Conservation (phyloP, 2,329 filamentous ascomycete genomes). For the Incumbomyces delicatus region DNA sequence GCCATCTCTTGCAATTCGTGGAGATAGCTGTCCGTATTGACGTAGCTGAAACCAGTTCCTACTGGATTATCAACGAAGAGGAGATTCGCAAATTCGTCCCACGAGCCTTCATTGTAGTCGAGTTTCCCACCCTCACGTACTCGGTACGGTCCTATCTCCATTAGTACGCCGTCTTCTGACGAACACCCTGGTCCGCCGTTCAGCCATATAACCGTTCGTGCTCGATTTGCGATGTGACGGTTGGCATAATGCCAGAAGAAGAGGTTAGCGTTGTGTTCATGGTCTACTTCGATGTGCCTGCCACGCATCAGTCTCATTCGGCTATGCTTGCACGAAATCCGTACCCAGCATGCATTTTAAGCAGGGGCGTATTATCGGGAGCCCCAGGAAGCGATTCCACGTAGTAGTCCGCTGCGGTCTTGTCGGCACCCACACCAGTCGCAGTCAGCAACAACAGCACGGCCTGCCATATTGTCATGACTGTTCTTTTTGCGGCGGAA, state of each 20-base stretch:
- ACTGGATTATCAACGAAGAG: conserved; percentile 97
- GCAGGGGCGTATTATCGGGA: conserved; percentile 57
- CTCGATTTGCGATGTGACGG: conserved; percentile 81
- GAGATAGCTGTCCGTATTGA: conserved; percentile 77
- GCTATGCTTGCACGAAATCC: conserved; percentile 25
- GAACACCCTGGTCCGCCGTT: conserved; percentile 96
- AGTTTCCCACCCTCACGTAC: conserved; percentile 64
- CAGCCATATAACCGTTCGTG: conserved; percentile 89
- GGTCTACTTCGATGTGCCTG: conserved; percentile 84
- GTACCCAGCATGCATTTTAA: conserved; percentile 98
- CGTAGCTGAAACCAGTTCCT: conserved; percentile 92
- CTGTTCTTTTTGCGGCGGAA: neutral
- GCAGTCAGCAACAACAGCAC: neutral
- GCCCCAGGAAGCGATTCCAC: conserved; percentile 76
- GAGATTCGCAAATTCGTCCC: conserved; percentile 96
- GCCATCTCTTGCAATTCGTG: conserved; percentile 84
- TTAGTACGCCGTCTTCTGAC: conserved; percentile 91
- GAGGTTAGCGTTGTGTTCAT: conserved; percentile 78
- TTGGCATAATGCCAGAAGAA: conserved; percentile 99
- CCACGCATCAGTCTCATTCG: neutral
- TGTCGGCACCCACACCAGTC: conserved; percentile 30
- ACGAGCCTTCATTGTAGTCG: conserved; percentile 81
- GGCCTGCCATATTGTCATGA: neutral
- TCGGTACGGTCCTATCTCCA: conserved; percentile 92
- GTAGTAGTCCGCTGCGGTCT: conserved; percentile 76